Evolutionary conservation across 345 rosid species (phyloP), one percentile per base, ranked within the genome.

Genomic region (Theobroma cacao): DNA sequence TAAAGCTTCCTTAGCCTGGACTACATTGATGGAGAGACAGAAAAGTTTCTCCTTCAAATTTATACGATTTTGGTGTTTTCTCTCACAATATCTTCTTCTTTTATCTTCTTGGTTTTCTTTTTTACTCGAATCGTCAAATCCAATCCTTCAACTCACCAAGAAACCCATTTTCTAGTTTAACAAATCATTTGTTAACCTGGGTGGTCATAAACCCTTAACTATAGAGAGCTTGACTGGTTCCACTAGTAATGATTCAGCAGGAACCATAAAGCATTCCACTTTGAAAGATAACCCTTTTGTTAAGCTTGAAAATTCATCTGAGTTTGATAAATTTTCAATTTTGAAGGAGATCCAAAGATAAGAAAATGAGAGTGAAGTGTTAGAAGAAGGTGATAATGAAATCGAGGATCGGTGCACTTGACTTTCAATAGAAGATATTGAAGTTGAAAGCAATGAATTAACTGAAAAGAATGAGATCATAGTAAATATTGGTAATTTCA

Each of bases 1-100:
- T n/a, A n/a, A n/a, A n/a, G n/a, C n/a, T n/a, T n/a, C n/a, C n/a
- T n/a, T n/a, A n/a, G n/a, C n/a, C n/a, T 30, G 77, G 47, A 60
- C 28, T 62, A 6, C 53, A 28, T 50, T 28, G 66, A 95, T 95
- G 99, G 98, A 93, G 82, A 90, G 93, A 82, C 97, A 89, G 76
- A 80, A 84, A 79, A 95, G 95, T 85, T 93, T 93, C 89, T 83
- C 87, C 48, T 77, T 90, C 47, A 95, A 89, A 84, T 83, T 94
- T 81, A 81, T 91, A 0, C 86, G 90, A 80, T 78, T 86, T 85
- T 91, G 67, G 84, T 83, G 26, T 84, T 92, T 36, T 80, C 88
- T 74, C 77, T 89, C 69, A 66, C 89, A 5, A 45, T 93, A 75
- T 91, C 90, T 22, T 85, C 88, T 81, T 91, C 91, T 74, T 63